phyloP scores from a whole-genome alignment of 345 rosid species.

The Eucalyptus caleyi region DNA sequence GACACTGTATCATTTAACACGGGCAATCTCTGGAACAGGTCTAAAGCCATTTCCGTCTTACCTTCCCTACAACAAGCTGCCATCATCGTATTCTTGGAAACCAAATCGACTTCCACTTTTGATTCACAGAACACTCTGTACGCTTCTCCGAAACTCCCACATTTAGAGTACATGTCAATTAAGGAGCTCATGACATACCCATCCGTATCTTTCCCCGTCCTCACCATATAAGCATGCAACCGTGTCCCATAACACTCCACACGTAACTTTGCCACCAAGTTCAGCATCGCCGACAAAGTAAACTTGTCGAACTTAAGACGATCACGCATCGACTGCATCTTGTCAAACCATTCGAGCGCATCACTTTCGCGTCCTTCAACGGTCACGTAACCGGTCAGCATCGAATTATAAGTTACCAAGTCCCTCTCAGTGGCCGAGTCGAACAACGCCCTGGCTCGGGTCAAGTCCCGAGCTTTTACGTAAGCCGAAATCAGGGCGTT shows the following conservation, averaged over 20 bases:
- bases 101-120: slow-evolving; percentile 27
- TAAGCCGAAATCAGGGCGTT: slow-evolving; percentile 57
- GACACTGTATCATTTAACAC: slow-evolving; percentile 46
- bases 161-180: slow-evolving; percentile 75
- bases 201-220: slow-evolving; percentile 40
- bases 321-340: slow-evolving; percentile 23
- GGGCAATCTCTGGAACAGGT: slow-evolving; percentile 29
- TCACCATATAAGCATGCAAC: slow-evolving; percentile 58
- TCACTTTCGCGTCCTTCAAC: slow-evolving; percentile 30
- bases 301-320: slow-evolving; percentile 42
- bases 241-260: slow-evolving; percentile 28
- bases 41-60: slow-evolving; percentile 43
- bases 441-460: slow-evolving; percentile 33
- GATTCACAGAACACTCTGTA: slow-evolving; percentile 22
- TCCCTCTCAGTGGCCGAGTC: slow-evolving; percentile 32
- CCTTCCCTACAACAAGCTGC: slow-evolving; percentile 68
- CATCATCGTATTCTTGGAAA: slow-evolving; percentile 60
- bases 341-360: slow-evolving; percentile 38
- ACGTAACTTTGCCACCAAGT: slow-evolving; percentile 39
- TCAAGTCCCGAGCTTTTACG: slow-evolving; percentile 34
- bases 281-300: slow-evolving; percentile 48
- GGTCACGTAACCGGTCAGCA: slow-evolving; percentile 46
- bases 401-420: slow-evolving; percentile 51
- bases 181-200: slow-evolving; percentile 57
- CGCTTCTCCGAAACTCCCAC: slow-evolving; percentile 39